A percentile compares a stretch with the other conserved stretches of the same genome.
These are phyloP conservation scores for Aquanectria penicillioides DNA, from an alignment of 2,329 filamentous ascomycete genomes.

Conservation along the genomic window DNA sequence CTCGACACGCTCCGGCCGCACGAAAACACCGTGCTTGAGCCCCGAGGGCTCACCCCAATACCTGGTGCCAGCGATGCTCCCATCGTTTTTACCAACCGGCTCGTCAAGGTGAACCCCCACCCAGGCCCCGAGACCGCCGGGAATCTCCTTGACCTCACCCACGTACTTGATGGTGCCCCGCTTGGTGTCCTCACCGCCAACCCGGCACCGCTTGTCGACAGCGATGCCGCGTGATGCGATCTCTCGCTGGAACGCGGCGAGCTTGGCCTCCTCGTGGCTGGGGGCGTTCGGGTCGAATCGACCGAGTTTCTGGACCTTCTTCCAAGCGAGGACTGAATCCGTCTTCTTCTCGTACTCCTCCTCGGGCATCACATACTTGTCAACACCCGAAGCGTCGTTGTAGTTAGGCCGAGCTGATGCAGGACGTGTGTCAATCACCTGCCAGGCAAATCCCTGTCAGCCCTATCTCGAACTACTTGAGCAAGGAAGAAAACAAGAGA, in stretches of 20 bases:
- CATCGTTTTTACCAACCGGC: constrained; percentile 85
- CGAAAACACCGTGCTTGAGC: constrained; percentile 80
- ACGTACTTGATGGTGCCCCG: constrained; percentile 78
- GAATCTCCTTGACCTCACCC: constrained; percentile 79
- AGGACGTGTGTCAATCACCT: constrained; percentile 86
- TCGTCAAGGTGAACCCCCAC: constrained; percentile 81
- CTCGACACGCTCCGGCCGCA: constrained; percentile 81
- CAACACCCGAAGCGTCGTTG: constrained; percentile 81
- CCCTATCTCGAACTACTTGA: constrained; percentile 38
- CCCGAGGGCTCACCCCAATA: constrained; percentile 76
- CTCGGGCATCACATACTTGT: constrained; percentile 90
- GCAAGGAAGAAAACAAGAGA: constrained; percentile 19
- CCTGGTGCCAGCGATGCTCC: constrained; percentile 71
- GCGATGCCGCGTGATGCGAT: constrained; percentile 74
- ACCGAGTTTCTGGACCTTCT: constrained; percentile 93
- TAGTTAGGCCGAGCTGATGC: constrained; percentile 80
- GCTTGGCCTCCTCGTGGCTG: constrained; percentile 76
- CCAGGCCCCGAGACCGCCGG: constrained; percentile 72
- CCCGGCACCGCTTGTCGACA: constrained; percentile 70
- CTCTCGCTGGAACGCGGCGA: constrained; percentile 75
- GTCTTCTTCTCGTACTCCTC: constrained; percentile 86
- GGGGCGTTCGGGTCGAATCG: constrained; percentile 91
- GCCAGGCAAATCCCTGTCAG: constrained; percentile 42
- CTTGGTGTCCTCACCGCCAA: constrained; percentile 73
- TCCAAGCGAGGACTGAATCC: constrained; percentile 94